phyloP scores from a whole-genome alignment of 306 rosid genomes.

The Trichosanthes cucumerina region DNA sequence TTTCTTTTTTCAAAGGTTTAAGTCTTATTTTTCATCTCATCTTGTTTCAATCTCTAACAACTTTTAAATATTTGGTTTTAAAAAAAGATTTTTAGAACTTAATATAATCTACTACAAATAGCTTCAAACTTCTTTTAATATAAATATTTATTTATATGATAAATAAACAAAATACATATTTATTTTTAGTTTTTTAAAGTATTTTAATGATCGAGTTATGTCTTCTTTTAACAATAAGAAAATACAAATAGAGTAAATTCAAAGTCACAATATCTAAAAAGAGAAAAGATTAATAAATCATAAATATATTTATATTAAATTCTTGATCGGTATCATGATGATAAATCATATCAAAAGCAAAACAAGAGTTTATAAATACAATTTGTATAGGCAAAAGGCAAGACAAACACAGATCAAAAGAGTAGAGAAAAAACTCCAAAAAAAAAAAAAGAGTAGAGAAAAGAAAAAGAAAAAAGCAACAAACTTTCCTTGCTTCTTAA shows the following conservation, averaged over 20 bases:
- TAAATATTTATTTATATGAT: background rate
- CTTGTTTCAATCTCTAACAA: no score
- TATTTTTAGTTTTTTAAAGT: no score
- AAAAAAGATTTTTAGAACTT: no score
- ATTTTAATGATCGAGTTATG: no score
- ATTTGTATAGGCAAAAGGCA: no score
- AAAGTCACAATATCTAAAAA: no score
- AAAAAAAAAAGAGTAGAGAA: no score
- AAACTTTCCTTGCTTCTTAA: background rate
- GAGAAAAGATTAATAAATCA: background rate
- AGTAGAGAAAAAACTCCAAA: background rate
- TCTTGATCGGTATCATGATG: background rate
- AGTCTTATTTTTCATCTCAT: no score
- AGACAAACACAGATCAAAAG: background rate
- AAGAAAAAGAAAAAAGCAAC: background rate
- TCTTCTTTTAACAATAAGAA: no score
- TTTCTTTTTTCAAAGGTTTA: no score
- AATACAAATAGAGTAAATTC: background rate
- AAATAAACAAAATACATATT: no score
- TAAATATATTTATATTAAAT: background rate
- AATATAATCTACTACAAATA: background rate
- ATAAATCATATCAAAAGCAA: background rate
- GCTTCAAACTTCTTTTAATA: background rate
- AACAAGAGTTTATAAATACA: background rate
- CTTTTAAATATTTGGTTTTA: no score